These are phyloP conservation scores for Aspergillus baeticus DNA, from an alignment of 495 filamentous ascomycete species.

Conservation along the genomic window DNA sequence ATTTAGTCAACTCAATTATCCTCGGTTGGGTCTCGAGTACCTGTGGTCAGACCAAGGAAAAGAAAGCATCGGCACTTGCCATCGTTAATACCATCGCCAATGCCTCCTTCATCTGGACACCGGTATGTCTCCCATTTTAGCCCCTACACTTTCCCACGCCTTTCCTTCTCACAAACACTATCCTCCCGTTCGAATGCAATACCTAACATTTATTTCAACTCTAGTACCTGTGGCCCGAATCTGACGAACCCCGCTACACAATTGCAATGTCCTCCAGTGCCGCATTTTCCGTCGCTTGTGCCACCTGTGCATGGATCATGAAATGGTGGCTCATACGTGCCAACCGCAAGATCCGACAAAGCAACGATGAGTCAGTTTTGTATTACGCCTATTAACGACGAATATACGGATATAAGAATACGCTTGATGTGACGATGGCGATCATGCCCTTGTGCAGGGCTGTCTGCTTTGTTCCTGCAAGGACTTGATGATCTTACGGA, in stretches of 20 bases:
- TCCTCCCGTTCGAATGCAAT: too few species aligned
- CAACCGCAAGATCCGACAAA: constrained; percentile 51
- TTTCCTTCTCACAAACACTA: neutral
- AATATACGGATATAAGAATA: too few species aligned
- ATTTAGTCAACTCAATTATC: constrained; percentile 21
- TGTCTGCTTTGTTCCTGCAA: too few species aligned
- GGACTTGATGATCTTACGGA: too few species aligned
- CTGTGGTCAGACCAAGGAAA: constrained; percentile 30
- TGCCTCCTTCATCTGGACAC: constrained; percentile 52
- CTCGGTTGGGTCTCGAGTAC: constrained; percentile 25
- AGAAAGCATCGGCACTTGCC: constrained; percentile 48
- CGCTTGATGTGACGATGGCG: too few species aligned
- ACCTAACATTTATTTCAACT: too few species aligned
- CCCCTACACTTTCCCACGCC: neutral
- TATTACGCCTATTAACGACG: constrained; percentile 30
- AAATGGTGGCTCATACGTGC: constrained; percentile 42
- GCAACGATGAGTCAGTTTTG: constrained; percentile 23
- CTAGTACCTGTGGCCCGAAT: constrained; percentile 52
- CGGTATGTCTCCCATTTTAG: constrained; percentile 18
- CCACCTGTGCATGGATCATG: constrained; percentile 40
- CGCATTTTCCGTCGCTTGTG: constrained; percentile 40
- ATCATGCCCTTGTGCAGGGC: too few species aligned
- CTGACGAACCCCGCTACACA: constrained; percentile 46
- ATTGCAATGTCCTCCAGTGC: constrained; percentile 47
- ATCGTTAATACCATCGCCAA: constrained; percentile 58